phyloP scores from a whole-genome alignment of 176 grass and related monocot species.

The Musa beccarii region DNA sequence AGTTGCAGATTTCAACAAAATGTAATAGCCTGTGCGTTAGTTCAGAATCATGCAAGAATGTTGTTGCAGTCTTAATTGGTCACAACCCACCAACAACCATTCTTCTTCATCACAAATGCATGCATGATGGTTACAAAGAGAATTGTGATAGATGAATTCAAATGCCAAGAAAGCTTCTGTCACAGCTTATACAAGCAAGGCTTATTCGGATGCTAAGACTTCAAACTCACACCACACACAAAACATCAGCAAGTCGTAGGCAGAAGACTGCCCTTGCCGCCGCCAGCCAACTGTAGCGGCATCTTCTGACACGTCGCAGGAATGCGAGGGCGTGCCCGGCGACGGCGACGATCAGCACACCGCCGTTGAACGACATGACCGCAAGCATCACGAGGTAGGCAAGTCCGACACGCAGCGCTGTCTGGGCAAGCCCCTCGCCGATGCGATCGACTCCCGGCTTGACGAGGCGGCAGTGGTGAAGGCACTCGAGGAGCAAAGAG shows the following conservation, averaged over 20 bases:
- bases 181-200: not conserved
- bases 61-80: too few relatives aligned
- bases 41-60: too few relatives aligned
- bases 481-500: conserved; percentile 34
- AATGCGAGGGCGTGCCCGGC: conserved; percentile 39
- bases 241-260: not conserved
- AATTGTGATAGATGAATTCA: too few relatives aligned
- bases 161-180: not conserved
- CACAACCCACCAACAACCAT: too few relatives aligned
- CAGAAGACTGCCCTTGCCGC: not conserved
- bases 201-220: not conserved
- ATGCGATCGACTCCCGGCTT: not conserved
- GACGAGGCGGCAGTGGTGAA: conserved; percentile 25
- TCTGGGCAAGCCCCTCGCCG: conserved; percentile 14
- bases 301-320: not conserved
- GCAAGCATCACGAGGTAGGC: conserved; percentile 72
- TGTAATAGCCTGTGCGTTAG: too few relatives aligned
- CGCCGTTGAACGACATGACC: conserved; percentile 83
- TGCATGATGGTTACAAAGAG: too few relatives aligned
- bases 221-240: not conserved
- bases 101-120: too few relatives aligned
- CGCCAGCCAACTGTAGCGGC: not conserved
- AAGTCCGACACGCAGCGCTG: conserved; percentile 29
- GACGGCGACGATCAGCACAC: conserved; percentile 45
- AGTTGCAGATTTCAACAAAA: too few relatives aligned